These are phyloP conservation scores for Boletus smithii DNA, from an alignment of 1,284 basidiomycete genomes.

Conservation along the genomic window DNA sequence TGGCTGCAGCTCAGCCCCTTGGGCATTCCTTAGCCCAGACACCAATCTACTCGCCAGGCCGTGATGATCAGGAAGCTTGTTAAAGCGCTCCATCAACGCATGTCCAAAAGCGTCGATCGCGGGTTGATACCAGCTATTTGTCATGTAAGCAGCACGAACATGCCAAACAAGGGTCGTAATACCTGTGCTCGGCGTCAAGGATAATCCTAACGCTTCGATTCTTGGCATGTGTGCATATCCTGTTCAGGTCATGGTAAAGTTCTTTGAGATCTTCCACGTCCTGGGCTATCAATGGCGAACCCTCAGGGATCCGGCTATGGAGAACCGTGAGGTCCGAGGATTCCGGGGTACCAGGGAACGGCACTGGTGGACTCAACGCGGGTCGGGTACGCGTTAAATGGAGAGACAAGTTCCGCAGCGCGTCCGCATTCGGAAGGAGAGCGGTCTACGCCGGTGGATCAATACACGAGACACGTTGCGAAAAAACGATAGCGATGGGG, in stretches of 20 bases:
- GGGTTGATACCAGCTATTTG: constrained; percentile 72
- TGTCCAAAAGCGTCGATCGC: constrained; percentile 78
- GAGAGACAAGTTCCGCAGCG: constrained; percentile 31
- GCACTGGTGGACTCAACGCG: constrained; percentile 22
- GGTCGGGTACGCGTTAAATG: constrained; percentile 22
- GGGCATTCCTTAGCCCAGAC: neutral
- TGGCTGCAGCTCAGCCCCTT: constrained; percentile 46
- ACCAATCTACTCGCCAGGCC: constrained; percentile 1
- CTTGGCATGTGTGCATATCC: constrained; percentile 59
- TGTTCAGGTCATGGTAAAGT: constrained; percentile 56
- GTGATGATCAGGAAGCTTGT: constrained; percentile 42
- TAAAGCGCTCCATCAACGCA: constrained; percentile 76
- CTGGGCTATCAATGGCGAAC: constrained; percentile 39
- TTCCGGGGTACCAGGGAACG: constrained; percentile 28
- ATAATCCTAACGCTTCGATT: constrained; percentile 62
- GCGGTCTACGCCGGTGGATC: constrained; percentile 44
- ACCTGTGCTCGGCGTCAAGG: constrained; percentile 83
- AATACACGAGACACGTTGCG: constrained; percentile 32
- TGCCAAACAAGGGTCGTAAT: neutral
- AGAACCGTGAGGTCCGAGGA: constrained; percentile 29
- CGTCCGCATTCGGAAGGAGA: constrained; percentile 25
- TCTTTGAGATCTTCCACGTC: constrained; percentile 62
- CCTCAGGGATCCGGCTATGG: constrained; percentile 35
- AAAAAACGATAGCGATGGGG: neutral
- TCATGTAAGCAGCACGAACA: neutral